Base-by-base conservation (phyloP, 208 protist species). In the Acanthamoeba lugdunensis region DNA sequence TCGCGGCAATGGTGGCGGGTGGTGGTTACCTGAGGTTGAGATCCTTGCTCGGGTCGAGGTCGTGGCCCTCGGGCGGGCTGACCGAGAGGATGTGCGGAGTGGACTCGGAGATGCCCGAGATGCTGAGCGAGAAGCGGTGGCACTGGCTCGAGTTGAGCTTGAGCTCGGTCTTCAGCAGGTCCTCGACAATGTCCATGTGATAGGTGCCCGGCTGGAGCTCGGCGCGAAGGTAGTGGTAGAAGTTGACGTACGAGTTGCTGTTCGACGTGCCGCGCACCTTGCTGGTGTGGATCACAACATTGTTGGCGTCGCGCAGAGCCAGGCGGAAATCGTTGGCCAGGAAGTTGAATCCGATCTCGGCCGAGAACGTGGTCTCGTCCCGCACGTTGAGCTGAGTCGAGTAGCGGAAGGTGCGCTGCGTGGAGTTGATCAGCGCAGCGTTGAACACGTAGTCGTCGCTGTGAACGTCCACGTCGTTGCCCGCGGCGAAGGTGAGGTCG, bases 201-300 rank as follows among this genome's bases (percentile, higher is more conserved):
- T 92, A 92, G 14, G 28, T 56, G 45, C 87, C 87, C 21, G 87
- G 87, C n/a, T n/a, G 13, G 41, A 92, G 67, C 87, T 61, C 87
- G 25, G 87, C 67, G 45, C 67, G 63, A 4, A 92, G 52, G 87
- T 48, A 23, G 67, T 92, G 33, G 63, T 92, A 92, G 61, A 92
- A 92, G 87, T 92, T 92, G 41, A 92, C 67, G 52, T 92, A 92
- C 37, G 87, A 92, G 87, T 92, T 92, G 25, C 87, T 45, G 87
- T 77, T 77, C 6, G 61, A 58, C 45, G 63, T 25, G 14, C 87
- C 87, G 25, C 63, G 87, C 77, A 85, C 77, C 77, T 61, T 54
- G 52, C 77, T 63, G 77, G 5, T 14, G 77, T 63, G 48, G 9
- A 63, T 23, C 50, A 23, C 50, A 11, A 41, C 77, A 9, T 41